Percentiles rank a stretch among this genome's conserved stretches.
These are phyloP conservation scores for Nematocida parisii DNA, from an alignment of 371 early-diverging fungal genomes.

Conservation along the genomic window DNA sequence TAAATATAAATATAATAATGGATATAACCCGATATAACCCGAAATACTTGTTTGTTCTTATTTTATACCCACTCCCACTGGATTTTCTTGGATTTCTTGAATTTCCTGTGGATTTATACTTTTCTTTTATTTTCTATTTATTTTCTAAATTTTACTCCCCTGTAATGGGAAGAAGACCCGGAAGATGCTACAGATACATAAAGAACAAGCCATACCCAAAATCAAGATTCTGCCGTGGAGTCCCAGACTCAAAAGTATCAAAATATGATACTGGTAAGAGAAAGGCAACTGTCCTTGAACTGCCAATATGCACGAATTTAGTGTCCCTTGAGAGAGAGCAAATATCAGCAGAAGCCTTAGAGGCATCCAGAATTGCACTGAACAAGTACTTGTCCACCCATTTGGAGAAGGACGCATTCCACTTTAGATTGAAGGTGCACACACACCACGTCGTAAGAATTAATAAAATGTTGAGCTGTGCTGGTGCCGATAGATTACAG, in stretches of 20 bases:
- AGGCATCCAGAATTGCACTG: slow-evolving; percentile 96
- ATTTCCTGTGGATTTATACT: too few relatives aligned
- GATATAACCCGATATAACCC: background rate
- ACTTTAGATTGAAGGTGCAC: slow-evolving; percentile 96
- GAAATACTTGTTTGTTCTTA: background rate
- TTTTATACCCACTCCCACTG: background rate
- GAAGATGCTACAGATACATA: slow-evolving; percentile 77
- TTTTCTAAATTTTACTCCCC: slow-evolving; percentile 46
- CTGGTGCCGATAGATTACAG: slow-evolving; percentile 99
- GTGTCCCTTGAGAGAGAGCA: slow-evolving; percentile 96
- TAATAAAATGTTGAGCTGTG: slow-evolving; percentile 99
- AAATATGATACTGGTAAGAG: slow-evolving; percentile 97
- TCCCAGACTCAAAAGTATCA: slow-evolving; percentile 96
- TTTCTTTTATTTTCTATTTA: too few relatives aligned
- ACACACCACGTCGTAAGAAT: slow-evolving; percentile 99
- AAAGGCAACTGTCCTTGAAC: slow-evolving; percentile 94
- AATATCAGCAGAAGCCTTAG: slow-evolving; percentile 95
- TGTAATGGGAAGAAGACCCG: slow-evolving; percentile 70
- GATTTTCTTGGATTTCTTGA: background rate
- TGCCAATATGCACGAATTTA: slow-evolving; percentile 91
- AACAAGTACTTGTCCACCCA: slow-evolving; percentile 98
- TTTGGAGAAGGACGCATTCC: slow-evolving; percentile 98
- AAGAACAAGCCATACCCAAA: slow-evolving; percentile 99
- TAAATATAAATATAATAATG: background rate
- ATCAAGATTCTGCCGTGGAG: slow-evolving; percentile 98